These are phyloP conservation scores for Podosphaera xanthii DNA, from an alignment of 2,329 filamentous ascomycete genomes.

Conservation along the genomic window DNA sequence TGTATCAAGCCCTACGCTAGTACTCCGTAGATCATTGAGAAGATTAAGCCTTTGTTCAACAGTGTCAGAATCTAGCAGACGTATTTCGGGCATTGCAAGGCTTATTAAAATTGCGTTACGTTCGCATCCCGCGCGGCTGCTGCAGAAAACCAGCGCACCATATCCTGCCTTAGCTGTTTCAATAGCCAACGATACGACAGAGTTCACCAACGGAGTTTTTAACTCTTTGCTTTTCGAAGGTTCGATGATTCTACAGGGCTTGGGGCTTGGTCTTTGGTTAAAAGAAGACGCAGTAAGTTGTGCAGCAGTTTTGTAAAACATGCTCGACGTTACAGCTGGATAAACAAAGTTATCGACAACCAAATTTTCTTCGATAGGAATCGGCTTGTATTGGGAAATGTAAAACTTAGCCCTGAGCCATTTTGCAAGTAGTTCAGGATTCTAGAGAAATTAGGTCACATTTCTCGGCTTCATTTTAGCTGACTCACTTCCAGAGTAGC, in stretches of 20 bases:
- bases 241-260: slow-evolving; percentile 26
- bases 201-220: slow-evolving; percentile 40
- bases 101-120: slow-evolving; percentile 44
- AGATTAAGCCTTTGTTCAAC: slow-evolving; percentile 38
- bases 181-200: slow-evolving; percentile 44
- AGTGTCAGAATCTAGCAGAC: slow-evolving; percentile 21
- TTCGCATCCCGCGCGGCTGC: slow-evolving; percentile 45
- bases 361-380: slow-evolving; percentile 55
- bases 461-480: not conserved
- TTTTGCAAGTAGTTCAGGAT: slow-evolving; percentile 41
- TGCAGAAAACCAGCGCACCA: slow-evolving; percentile 51
- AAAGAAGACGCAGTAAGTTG: slow-evolving; percentile 22
- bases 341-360: slow-evolving; percentile 50
- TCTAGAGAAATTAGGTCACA: slow-evolving; percentile 22
- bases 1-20: slow-evolving; percentile 42
- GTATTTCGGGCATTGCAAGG: slow-evolving; percentile 33
- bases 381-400: slow-evolving; percentile 46
- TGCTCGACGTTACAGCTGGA: slow-evolving; percentile 32
- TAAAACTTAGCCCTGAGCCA: slow-evolving; percentile 54
- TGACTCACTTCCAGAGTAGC: slow-evolving; percentile 43
- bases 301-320: slow-evolving; percentile 32
- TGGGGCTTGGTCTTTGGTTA: slow-evolving; percentile 17
- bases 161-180: slow-evolving; percentile 47
- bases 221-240: slow-evolving; percentile 37
- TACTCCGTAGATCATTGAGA: slow-evolving; percentile 39